These are phyloP conservation scores for Candida corydali DNA, from an alignment of 805 yeast genomes.

Conservation along the genomic window DNA sequence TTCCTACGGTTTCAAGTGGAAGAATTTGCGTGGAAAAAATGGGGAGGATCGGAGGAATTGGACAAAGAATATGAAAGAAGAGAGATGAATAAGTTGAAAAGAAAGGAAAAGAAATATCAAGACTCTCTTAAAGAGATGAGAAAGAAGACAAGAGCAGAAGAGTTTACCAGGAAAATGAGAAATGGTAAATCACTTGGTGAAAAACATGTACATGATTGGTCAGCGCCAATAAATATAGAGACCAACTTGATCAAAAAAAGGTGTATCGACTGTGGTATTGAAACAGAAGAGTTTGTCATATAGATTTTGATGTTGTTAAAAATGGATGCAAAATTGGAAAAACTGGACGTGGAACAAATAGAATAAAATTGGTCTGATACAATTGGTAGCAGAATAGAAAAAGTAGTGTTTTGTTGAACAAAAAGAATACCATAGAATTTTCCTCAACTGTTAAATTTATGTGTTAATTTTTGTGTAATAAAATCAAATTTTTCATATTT, in stretches of 20 bases:
- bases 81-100: constrained; percentile 62
- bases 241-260: constrained; percentile 46
- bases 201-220: constrained; percentile 74
- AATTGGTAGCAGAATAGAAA: neutral
- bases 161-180: constrained; percentile 66
- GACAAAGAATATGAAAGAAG: constrained; percentile 92
- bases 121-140: constrained; percentile 83
- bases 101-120: constrained; percentile 77
- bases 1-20: constrained; percentile 91
- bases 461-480: constrained; percentile 3
- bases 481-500: constrained; percentile 36
- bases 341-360: too few relatives aligned
- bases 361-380: neutral
- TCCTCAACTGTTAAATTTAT: neutral
- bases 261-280: constrained; percentile 80
- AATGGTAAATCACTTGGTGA: constrained; percentile 51
- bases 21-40: constrained; percentile 84
- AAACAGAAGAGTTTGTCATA: constrained; percentile 68
- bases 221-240: constrained; percentile 45
- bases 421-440: constrained; percentile 7
- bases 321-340: too few relatives aligned
- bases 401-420: neutral
- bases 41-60: constrained; percentile 87
- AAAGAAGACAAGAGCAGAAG: constrained; percentile 88
- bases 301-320: too few relatives aligned